Percentiles rank a stretch among this genome's conserved stretches.
Conservation (phyloP, 2,329 filamentous ascomycete genomes). For the Myrmaecium sp. region DNA sequence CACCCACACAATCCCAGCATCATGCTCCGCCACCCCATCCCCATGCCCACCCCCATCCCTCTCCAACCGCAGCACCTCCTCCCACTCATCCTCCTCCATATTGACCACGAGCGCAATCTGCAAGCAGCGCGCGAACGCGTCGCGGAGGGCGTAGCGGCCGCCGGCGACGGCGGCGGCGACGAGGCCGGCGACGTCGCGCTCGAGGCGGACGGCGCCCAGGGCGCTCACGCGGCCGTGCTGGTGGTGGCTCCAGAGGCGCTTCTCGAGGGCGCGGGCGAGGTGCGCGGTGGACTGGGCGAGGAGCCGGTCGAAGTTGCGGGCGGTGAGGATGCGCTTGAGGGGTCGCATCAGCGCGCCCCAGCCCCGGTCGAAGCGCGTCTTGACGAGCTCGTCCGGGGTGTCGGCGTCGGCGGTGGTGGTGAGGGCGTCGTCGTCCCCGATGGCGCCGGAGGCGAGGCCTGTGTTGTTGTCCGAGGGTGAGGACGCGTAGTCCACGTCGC, state of each 20-base stretch:
- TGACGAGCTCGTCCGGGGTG: conserved; percentile 44
- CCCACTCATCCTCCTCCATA: conserved; percentile 95
- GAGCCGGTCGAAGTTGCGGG: conserved; percentile 57
- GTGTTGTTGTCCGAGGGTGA: conserved; percentile 43
- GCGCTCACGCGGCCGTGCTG: conserved; percentile 64
- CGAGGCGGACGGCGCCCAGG: conserved; percentile 65
- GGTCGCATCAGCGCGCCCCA: conserved; percentile 81
- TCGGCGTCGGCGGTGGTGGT: conserved; percentile 18
- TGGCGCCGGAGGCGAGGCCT: conserved; percentile 16
- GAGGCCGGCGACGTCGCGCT: conserved; percentile 67
- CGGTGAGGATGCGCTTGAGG: conserved; percentile 67
- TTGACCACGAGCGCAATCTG: conserved; percentile 79
- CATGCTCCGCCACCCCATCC: conserved; percentile 29
- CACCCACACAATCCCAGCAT: conserved; percentile 55
- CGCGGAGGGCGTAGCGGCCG: conserved; percentile 58
- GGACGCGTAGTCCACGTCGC: conserved; percentile 69
- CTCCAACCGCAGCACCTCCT: conserved; percentile 43
- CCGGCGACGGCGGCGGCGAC: conserved; percentile 49
- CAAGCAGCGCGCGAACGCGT: conserved; percentile 56
- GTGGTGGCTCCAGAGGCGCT: conserved; percentile 68
- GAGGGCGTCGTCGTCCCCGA: conserved; percentile 28
- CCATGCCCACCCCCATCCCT: conserved; percentile 25
- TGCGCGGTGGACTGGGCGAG: conserved; percentile 58
- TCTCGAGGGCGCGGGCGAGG: conserved; percentile 66
- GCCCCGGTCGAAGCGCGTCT: conserved; percentile 61